Conservation (phyloP, 2,329 filamentous ascomycete species). For the Penicillium oxalicum region DNA sequence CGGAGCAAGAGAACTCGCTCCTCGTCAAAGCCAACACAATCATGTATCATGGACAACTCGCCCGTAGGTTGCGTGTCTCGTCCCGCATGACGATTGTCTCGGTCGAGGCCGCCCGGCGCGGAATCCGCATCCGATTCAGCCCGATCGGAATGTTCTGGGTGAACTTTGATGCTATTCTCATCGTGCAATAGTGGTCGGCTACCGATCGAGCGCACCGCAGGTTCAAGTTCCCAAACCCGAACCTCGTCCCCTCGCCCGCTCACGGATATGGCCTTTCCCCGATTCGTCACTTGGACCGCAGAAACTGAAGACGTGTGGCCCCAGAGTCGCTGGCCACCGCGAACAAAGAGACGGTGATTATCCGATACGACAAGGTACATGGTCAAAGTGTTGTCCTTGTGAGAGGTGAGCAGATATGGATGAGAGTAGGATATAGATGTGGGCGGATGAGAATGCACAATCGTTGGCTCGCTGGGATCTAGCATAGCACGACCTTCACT, state of each 20-base stretch:
- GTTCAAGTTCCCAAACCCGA: constrained; percentile 85
- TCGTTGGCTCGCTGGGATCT: constrained; percentile 22
- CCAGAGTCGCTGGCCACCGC: constrained; percentile 71
- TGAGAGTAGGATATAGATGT: constrained; percentile 66
- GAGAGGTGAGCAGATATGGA: constrained; percentile 76
- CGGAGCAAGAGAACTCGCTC: constrained; percentile 84
- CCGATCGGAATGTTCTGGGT: constrained; percentile 32
- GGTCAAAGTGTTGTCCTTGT: constrained; percentile 82
- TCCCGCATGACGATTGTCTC: not conserved
- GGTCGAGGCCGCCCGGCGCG: not conserved
- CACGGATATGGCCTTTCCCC: constrained; percentile 86
- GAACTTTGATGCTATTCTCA: constrained; percentile 51
- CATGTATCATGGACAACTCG: constrained; percentile 43
- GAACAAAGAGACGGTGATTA: constrained; percentile 59
- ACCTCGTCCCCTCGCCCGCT: constrained; percentile 72
- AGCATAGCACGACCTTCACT: constrained; percentile 9
- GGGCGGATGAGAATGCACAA: constrained; percentile 45
- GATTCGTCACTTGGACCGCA: constrained; percentile 73
- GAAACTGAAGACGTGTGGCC: constrained; percentile 88
- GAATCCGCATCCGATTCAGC: not conserved
- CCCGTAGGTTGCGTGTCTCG: constrained; percentile 27
- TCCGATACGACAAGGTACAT: constrained; percentile 76
- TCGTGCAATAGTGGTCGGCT: constrained; percentile 40
- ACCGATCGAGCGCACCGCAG: constrained; percentile 49
- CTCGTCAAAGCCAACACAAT: constrained; percentile 82